Evolutionary conservation across 2,329 filamentous ascomycete genomes (phyloP), one percentile per base, ranked within the genome.

Genomic region (Colletotrichum spaethianum): DNA sequence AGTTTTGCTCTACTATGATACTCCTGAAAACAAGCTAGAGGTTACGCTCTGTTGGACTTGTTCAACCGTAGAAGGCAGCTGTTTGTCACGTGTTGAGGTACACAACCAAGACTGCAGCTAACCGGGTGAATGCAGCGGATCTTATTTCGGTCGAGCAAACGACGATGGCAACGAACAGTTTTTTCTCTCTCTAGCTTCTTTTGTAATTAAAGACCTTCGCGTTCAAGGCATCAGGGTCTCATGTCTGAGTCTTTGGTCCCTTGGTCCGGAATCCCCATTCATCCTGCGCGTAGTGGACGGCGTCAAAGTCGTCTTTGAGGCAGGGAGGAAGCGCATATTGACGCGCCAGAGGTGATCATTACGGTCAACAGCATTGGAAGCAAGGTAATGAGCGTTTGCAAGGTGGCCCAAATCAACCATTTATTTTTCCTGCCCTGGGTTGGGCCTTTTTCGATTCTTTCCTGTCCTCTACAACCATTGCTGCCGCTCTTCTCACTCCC

Each of bases 31-130:
- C 36, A 38, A 9, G n/a, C 31, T 16, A n/a, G 1, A 63, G 36
- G 33, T 20, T 36, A 70, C 20, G 31, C 36, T 42, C 52, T 40
- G 57, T 53, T 64, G 46, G 59, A 60, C 69, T 72, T 69, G 65
- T 72, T 56, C 31, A 70, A 72, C 56, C 36, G 20, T 63, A 28
- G 56, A 55, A 62, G 57, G 52, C 62, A 70, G 46, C 53, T 74
- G 73, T 74, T 74, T 74, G 73, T 74, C 73, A 74, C 73, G 73
- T 74, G 70, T 44, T 52, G 62, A 63, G 66, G 53, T 66, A 74
- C 70, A 67, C 62, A 52, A 67, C 59, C 63, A 60, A 65, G 57
- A 62, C 68, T 74, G 73, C 73, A 74, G 73, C 52, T 73, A 74
- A 71, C 73, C 73, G 73, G 36, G 31, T 56, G 62, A 65, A 61